A percentile compares a stretch with the other conserved stretches of the same genome.
These are phyloP conservation scores for Phytopythium sindhum DNA, from an alignment of 352 stramenopile species.

Conservation along the genomic window DNA sequence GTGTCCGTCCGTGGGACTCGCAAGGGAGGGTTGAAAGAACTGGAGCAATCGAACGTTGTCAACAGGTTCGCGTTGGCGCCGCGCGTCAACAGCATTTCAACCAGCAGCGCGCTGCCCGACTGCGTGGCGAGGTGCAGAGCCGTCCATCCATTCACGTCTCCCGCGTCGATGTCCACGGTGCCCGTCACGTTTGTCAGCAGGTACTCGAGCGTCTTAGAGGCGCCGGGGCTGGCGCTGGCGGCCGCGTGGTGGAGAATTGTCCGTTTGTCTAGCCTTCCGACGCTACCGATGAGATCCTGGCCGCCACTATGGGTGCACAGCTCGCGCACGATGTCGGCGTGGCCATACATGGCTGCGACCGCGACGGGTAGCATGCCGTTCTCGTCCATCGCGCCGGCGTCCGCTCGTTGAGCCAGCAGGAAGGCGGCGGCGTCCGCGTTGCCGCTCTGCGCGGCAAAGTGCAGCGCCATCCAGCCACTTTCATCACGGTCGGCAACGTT, in stretches of 20 bases:
- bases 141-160: slow-evolving; percentile 3
- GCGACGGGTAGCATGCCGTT: background rate
- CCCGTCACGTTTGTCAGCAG: background rate
- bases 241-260: slow-evolving; percentile 6
- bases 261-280: background rate
- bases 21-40: background rate
- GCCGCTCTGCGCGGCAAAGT: slow-evolving; percentile 3
- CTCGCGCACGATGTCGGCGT: slow-evolving; percentile 37
- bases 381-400: background rate
- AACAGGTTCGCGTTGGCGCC: background rate
- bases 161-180: background rate
- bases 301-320: slow-evolving; percentile 32
- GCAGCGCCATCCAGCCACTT: slow-evolving; percentile 5
- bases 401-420: background rate
- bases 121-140: slow-evolving; percentile 2
- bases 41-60: background rate
- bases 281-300: background rate
- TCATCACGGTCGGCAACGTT: slow-evolving; percentile 6
- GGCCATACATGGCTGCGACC: slow-evolving; percentile 1
- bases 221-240: slow-evolving; percentile 1
- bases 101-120: background rate
- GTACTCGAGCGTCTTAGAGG: background rate
- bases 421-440: background rate
- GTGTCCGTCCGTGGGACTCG: background rate
- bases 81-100: background rate